These are phyloP conservation scores for Aspergillus sp. DNA, from an alignment of 2,329 filamentous ascomycete species.

Conservation along the genomic window DNA sequence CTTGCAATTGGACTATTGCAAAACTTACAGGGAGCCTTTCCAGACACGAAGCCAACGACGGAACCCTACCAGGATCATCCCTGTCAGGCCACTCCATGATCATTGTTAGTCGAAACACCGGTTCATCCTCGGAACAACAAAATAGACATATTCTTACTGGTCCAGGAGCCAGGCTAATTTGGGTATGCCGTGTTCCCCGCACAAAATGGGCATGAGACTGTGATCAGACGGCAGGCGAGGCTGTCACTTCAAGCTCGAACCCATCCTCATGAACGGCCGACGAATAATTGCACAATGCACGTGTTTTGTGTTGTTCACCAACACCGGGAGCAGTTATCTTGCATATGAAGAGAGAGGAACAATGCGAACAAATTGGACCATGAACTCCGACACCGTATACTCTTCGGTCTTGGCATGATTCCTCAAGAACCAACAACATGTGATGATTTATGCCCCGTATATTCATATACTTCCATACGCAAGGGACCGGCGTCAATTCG, in stretches of 20 bases:
- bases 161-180: conserved; percentile 4
- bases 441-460: too few species aligned
- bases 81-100: not conserved
- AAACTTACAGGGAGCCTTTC: not conserved
- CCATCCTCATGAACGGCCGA: not conserved
- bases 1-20: conserved; percentile 3
- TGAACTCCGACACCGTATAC: too few species aligned
- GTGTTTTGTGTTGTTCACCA: not conserved
- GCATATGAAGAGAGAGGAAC: not conserved
- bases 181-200: conserved; percentile 12
- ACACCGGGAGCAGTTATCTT: not conserved
- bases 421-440: not conserved
- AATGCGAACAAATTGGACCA: too few species aligned
- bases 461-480: not conserved
- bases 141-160: conserved; percentile 2
- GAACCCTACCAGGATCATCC: not conserved
- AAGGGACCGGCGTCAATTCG: not conserved
- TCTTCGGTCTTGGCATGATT: not conserved
- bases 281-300: conserved; percentile 1
- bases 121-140: conserved; percentile 1
- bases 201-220: not conserved
- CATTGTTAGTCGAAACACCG: conserved; percentile 2
- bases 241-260: not conserved
- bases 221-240: conserved; percentile 1
- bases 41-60: not conserved